phyloP scores from a whole-genome alignment of 768 basidiomycete species.

The Tricholoma furcatifolium region DNA sequence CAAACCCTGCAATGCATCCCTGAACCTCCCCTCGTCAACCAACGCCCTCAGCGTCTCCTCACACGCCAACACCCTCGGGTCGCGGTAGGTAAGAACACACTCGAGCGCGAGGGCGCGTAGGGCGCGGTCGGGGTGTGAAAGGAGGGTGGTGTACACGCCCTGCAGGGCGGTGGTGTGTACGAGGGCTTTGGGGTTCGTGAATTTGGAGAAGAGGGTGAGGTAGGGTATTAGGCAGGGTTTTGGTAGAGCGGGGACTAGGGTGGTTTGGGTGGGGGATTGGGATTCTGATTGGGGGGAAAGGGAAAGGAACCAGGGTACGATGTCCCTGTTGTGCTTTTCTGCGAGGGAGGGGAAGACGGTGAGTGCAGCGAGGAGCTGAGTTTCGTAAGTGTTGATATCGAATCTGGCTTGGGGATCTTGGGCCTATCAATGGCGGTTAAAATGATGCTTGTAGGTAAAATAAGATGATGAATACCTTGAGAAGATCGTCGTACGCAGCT shows the following conservation, averaged over 20 bases:
- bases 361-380: conserved; percentile 72
- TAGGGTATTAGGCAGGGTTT: conserved; percentile 69
- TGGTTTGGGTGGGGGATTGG: too few species aligned
- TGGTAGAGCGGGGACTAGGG: conserved; percentile 27
- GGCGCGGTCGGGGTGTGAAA: conserved; percentile 81
- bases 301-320: conserved; percentile 80
- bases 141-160: conserved; percentile 63
- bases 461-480: conserved; percentile 29
- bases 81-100: conserved; percentile 84
- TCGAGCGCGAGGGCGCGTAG: conserved; percentile 75
- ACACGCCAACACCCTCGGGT: conserved; percentile 49
- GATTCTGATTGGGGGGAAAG: conserved; percentile 35
- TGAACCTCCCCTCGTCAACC: conserved; percentile 83
- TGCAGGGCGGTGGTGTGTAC: conserved; percentile 65
- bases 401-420: conserved; percentile 51
- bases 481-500: conserved; percentile 23
- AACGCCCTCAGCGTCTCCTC: conserved; percentile 68
- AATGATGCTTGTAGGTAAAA: not conserved
- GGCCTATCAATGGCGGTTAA: conserved; percentile 21
- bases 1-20: conserved; percentile 82
- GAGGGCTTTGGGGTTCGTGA: conserved; percentile 90
- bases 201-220: conserved; percentile 86
- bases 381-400: conserved; percentile 74
- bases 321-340: conserved; percentile 85
- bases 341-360: conserved; percentile 68